Conservation (phyloP, 75 land plant genomes). For the Gnetum montanum region DNA sequence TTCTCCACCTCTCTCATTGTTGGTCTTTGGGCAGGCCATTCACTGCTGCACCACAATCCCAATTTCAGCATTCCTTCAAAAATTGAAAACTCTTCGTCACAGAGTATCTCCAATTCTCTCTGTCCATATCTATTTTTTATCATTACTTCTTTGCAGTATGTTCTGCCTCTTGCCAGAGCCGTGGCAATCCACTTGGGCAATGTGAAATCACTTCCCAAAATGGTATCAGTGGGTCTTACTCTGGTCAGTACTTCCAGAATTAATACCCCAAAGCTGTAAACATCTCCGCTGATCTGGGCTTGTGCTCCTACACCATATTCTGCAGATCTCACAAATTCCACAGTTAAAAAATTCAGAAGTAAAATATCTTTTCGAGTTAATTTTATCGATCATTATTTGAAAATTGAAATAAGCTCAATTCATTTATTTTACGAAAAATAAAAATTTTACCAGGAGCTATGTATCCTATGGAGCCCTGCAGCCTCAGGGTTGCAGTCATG, state of each 20-base stretch:
- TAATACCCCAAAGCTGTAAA: slow-evolving; percentile 20
- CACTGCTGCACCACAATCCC: neutral
- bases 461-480: slow-evolving; percentile 3
- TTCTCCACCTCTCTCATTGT: neutral
- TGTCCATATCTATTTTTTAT: too few relatives aligned
- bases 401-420: neutral
- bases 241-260: slow-evolving; percentile 10
- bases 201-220: neutral
- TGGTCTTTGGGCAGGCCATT: neutral
- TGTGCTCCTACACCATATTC: slow-evolving; percentile 11
- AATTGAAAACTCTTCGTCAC: neutral
- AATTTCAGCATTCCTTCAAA: neutral
- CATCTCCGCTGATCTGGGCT: slow-evolving; percentile 11
- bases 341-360: neutral
- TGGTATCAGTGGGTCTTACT: slow-evolving; percentile 3
- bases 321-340: neutral
- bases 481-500: neutral
- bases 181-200: neutral
- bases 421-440: too few relatives aligned
- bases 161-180: neutral
- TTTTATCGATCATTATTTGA: neutral
- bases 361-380: neutral
- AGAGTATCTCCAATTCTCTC: too few relatives aligned
- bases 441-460: slow-evolving; percentile 4
- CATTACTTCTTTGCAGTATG: neutral